These are phyloP conservation scores for Geotrichum histeridarum DNA, from an alignment of 1,139 yeast species.

Conservation along the genomic window DNA sequence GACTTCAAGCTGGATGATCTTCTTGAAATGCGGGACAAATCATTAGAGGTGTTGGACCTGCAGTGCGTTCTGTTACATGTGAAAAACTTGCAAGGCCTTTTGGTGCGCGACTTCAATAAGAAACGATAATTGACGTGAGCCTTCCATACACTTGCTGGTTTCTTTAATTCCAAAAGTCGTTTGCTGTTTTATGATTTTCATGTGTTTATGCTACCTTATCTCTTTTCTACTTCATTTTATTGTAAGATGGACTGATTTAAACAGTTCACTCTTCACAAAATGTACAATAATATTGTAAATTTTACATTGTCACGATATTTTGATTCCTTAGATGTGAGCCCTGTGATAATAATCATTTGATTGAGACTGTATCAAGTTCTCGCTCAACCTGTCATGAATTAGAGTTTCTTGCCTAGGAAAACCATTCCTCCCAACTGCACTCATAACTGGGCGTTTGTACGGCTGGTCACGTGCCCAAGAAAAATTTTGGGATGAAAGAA, in stretches of 20 bases:
- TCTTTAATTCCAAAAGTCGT: background rate
- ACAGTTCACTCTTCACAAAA: too few species aligned
- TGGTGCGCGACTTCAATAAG: slow-evolving; percentile 29
- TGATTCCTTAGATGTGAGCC: too few species aligned
- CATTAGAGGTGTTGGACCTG: slow-evolving; percentile 31
- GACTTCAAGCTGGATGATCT: slow-evolving; percentile 38
- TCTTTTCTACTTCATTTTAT: background rate
- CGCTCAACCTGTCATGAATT: too few species aligned
- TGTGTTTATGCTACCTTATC: background rate
- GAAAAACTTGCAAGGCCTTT: slow-evolving; percentile 25
- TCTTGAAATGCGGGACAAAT: slow-evolving; percentile 35
- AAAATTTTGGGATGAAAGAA: slow-evolving; percentile 1
- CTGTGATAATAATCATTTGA: too few species aligned
- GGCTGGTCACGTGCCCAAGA: slow-evolving; percentile 11
- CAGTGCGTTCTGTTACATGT: slow-evolving; percentile 34
- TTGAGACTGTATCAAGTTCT: too few species aligned
- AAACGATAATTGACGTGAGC: slow-evolving; percentile 4
- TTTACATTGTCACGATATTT: too few species aligned
- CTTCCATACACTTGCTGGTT: background rate
- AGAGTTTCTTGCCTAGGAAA: background rate
- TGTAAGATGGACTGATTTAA: too few species aligned
- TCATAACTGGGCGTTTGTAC: background rate
- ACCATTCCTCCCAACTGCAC: too few species aligned
- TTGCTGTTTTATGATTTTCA: background rate
- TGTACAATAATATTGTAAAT: too few species aligned